Base-by-base conservation (phyloP, 768 basidiomycete species). In the Tephrocybe sp. region DNA sequence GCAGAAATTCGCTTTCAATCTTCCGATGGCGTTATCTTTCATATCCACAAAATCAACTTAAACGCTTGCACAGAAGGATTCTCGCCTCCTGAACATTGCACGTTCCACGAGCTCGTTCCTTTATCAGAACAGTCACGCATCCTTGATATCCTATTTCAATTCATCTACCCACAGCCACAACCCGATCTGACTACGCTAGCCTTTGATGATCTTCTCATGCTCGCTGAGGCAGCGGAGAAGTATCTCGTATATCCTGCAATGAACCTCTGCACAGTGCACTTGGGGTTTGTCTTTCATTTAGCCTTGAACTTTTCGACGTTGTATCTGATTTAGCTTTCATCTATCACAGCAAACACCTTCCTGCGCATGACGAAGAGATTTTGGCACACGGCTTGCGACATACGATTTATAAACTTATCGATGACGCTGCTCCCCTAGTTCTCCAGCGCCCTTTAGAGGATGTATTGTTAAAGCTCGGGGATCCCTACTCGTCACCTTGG, bases 161-260 rank as follows among this genome's bases (percentile, higher is more conserved):
- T 58, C 34, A 51, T 59, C 45, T 39, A 45, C 36, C 45, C 53
- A 44, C n/a, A 42, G 19, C 36, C 45, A 31, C 44, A 30, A 9
- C 55, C 60, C 12, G 48, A 59, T 17, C 35, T 61, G 5, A 11
- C 33, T 4, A 14, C 12, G 6, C 1, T 59, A 2, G 30, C 41
- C 2, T 55, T 52, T 22, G 26, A 53, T 2, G 20, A 49, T 0
- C 41, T 64, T 14, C 48, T 47, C 23, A 0, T 33, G 6, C 36
- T 65, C 11, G 58, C 59, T 3, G 62, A 63, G 43, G 64, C 64
- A 5, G 64, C 59, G 10, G 58, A 65, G 44, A 63, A 62, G 35
- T 65, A 65, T 32, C 46, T 41, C 6, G 58, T 62, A 10, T 65
- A 54, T 45, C 49, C 51, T 13, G 62, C 64, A 31, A 65, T 65